Evolutionary conservation across 139 green algal species (phyloP).

Genomic region (Zygnema cylindricum): DNA sequence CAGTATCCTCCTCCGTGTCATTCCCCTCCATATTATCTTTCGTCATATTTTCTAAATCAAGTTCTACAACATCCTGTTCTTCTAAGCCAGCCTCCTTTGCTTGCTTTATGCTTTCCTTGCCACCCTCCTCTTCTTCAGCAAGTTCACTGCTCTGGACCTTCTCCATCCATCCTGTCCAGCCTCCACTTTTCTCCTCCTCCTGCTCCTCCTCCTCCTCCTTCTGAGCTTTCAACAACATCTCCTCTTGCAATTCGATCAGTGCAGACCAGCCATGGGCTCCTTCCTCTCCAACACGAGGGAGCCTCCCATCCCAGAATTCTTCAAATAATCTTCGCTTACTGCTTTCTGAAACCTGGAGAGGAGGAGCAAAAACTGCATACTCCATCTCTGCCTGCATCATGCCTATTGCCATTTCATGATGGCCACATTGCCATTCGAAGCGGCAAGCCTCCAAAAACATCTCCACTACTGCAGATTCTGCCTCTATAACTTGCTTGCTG

Average conservation of each 20-base stretch:
- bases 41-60: neutral
- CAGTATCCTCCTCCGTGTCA: neutral
- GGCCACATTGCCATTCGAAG: conserved; percentile 49
- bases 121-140: conserved; percentile 7
- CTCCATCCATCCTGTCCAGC: conserved; percentile 52
- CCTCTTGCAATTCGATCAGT: conserved; percentile 63
- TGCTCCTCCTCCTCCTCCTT: conserved; percentile 35
- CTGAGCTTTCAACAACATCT: conserved; percentile 10
- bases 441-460: conserved; percentile 40
- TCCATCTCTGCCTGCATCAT: conserved; percentile 72
- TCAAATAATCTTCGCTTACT: conserved; percentile 73
- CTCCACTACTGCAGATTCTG: conserved; percentile 37
- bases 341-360: conserved; percentile 33
- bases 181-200: conserved; percentile 53
- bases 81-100: neutral
- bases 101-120: neutral
- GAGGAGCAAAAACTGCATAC: conserved; percentile 74
- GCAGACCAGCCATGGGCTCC: conserved; percentile 68
- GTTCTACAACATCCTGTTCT: neutral
- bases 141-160: neutral
- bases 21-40: neutral
- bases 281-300: conserved; percentile 69
- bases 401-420: conserved; percentile 60
- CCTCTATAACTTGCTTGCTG: conserved; percentile 23
- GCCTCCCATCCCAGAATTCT: conserved; percentile 73